phyloP scores from a whole-genome alignment of 139 green algal genomes.

The Coelastrella sp. region DNA sequence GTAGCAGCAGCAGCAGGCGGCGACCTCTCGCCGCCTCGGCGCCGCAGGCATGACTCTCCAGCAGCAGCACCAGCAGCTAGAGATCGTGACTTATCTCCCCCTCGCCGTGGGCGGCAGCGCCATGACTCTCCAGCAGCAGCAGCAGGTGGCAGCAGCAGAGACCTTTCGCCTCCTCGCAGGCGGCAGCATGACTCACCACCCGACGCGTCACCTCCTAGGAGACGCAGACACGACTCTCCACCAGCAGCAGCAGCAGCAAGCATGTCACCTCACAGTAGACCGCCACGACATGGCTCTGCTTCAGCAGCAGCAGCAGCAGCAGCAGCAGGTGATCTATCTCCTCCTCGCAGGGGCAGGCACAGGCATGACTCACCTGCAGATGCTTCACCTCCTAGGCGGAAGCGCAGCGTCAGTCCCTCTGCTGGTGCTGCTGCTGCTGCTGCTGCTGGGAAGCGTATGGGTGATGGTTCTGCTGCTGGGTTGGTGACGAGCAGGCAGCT shows the following conservation, averaged over 20 bases:
- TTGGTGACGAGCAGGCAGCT: slow-evolving; percentile 65
- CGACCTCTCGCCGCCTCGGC: slow-evolving; percentile 35
- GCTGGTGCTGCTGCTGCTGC: slow-evolving; percentile 11
- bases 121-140: slow-evolving; percentile 27
- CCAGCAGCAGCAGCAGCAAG: slow-evolving; percentile 33
- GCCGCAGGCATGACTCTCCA: slow-evolving; percentile 11
- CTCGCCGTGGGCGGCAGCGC: slow-evolving; percentile 7
- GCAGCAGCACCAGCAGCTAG: background rate
- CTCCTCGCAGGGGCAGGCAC: slow-evolving; percentile 16
- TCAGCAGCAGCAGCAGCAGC: slow-evolving; percentile 35
- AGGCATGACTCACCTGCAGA: background rate
- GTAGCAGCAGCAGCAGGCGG: background rate
- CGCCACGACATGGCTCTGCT: slow-evolving; percentile 19
- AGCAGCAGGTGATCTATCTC: slow-evolving; percentile 27
- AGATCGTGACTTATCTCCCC: slow-evolving; percentile 39
- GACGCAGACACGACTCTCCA: background rate
- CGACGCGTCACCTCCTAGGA: slow-evolving; percentile 48
- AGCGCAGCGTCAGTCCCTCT: slow-evolving; percentile 5
- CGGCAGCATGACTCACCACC: background rate
- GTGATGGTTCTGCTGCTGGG: slow-evolving; percentile 71
- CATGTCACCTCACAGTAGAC: slow-evolving; percentile 43
- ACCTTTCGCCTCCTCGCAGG: slow-evolving; percentile 45
- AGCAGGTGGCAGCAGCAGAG: background rate
- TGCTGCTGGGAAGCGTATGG: slow-evolving; percentile 55
- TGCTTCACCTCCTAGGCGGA: background rate